phyloP scores from a whole-genome alignment of 208 protist genomes.

The Leishmania braziliensis region DNA sequence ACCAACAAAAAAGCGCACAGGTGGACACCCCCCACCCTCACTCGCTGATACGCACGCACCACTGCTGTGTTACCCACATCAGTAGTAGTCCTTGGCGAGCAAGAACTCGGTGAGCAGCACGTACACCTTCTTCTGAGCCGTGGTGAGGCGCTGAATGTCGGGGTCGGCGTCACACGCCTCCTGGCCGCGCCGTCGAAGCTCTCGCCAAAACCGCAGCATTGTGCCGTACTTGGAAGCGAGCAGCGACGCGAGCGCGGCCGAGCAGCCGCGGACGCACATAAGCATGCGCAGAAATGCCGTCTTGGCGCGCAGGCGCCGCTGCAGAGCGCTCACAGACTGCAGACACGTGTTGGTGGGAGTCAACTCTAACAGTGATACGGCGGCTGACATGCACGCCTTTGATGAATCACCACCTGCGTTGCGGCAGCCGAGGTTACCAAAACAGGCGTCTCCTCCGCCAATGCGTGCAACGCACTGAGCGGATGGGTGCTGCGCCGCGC shows the following conservation, averaged over 20 bases:
- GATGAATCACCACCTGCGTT: neutral
- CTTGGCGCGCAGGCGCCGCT: slow-evolving; percentile 43
- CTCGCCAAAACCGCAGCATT: slow-evolving; percentile 48
- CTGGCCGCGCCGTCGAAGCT: slow-evolving; percentile 35
- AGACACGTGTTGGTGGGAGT: slow-evolving; percentile 30
- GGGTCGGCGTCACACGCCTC: slow-evolving; percentile 57
- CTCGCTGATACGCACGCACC: neutral
- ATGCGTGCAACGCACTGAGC: neutral
- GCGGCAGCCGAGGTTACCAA: neutral
- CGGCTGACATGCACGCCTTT: neutral
- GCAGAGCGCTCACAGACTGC: slow-evolving; percentile 24
- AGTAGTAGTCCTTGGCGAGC: slow-evolving; percentile 64
- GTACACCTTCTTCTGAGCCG: slow-evolving; percentile 68
- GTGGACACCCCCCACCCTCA: neutral
- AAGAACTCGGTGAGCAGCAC: slow-evolving; percentile 78
- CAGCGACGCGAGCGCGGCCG: slow-evolving; percentile 43
- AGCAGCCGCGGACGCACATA: slow-evolving; percentile 78
- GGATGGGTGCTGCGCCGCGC: neutral
- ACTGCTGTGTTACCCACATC: neutral
- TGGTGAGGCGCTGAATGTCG: slow-evolving; percentile 48
- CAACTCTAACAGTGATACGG: slow-evolving; percentile 6
- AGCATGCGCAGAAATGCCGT: slow-evolving; percentile 81
- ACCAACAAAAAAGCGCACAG: neutral
- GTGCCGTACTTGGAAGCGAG: slow-evolving; percentile 61
- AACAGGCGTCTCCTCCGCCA: neutral